These are phyloP conservation scores for Infundibulicybe gibba DNA, from an alignment of 768 basidiomycete genomes.

Conservation along the genomic window DNA sequence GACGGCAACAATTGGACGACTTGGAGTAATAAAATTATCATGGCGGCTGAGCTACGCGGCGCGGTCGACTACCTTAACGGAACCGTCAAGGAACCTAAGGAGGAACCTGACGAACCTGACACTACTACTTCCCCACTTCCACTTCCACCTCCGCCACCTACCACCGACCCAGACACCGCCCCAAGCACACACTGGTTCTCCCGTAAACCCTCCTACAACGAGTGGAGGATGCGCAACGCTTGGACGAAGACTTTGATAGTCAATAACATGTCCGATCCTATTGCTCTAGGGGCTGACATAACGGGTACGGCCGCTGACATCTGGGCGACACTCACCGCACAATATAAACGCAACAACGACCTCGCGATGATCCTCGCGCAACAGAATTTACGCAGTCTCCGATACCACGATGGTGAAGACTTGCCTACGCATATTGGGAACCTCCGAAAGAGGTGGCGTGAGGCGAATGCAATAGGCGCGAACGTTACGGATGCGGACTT, in stretches of 20 bases:
- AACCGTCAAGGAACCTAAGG: slow-evolving; percentile 6
- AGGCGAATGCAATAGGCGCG: slow-evolving; percentile 10
- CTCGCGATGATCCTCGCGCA: slow-evolving; percentile 9
- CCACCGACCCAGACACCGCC: no score
- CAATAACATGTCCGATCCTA: slow-evolving; percentile 17
- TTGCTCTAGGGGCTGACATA: slow-evolving; percentile 15
- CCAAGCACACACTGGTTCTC: slow-evolving; percentile 4
- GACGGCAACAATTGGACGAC: slow-evolving; percentile 14
- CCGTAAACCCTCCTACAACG: slow-evolving; percentile 7
- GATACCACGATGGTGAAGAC: slow-evolving; percentile 9
- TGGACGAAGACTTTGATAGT: slow-evolving; percentile 11
- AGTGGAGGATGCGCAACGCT: slow-evolving; percentile 16
- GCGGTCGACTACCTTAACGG: slow-evolving; percentile 17
- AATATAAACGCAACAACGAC: slow-evolving; percentile 8
- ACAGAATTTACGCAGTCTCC: slow-evolving; percentile 5
- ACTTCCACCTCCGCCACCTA: no score
- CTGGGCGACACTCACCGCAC: slow-evolving; percentile 12
- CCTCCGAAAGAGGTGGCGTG: slow-evolving; percentile 8
- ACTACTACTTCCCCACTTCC: no score
- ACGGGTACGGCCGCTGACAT: slow-evolving; percentile 16
- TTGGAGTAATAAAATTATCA: slow-evolving; percentile 11
- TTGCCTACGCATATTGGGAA: slow-evolving; percentile 5
- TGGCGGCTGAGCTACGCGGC: slow-evolving; percentile 8
- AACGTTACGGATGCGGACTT: slow-evolving; percentile 10
- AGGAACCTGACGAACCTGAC: no score